phyloP scores from a whole-genome alignment of 2,329 filamentous ascomycete genomes.

The Chaetomiaceae sp. region DNA sequence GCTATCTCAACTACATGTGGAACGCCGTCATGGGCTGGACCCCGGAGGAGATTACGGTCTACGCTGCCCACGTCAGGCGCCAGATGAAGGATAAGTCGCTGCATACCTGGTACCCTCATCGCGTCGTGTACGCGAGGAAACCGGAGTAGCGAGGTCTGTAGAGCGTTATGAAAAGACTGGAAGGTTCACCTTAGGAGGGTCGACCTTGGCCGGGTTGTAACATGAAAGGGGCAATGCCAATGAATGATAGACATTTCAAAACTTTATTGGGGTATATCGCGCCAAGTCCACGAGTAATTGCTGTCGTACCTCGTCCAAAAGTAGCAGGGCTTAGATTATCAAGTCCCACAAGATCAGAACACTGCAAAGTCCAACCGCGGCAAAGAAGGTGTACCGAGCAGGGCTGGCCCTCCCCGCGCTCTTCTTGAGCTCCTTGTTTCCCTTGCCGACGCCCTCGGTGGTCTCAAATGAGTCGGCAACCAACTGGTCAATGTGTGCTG shows the following conservation, averaged over 20 bases:
- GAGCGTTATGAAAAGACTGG: too few relatives aligned
- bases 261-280: too few relatives aligned
- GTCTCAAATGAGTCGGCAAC: conserved; percentile 79
- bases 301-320: too few relatives aligned
- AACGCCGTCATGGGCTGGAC: conserved; percentile 16
- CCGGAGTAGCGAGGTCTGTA: too few relatives aligned
- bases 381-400: conserved; percentile 75
- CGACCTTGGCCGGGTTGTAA: too few relatives aligned
- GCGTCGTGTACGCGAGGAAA: conserved; percentile 11
- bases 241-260: too few relatives aligned
- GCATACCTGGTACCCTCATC: conserved; percentile 2
- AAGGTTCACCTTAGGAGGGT: too few relatives aligned
- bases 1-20: conserved; percentile 15
- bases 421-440: conserved; percentile 86
- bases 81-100: conserved; percentile 1
- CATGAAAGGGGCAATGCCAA: too few relatives aligned
- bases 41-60: conserved; percentile 13
- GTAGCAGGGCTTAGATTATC: conserved; percentile 40
- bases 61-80: conserved; percentile 9
- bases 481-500: conserved; percentile 83
- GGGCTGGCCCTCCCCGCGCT: conserved; percentile 69
- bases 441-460: conserved; percentile 78
- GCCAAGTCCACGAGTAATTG: too few relatives aligned
- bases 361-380: conserved; percentile 68
- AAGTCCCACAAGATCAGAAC: conserved; percentile 77